These are phyloP conservation scores for Penicillium sp. DNA, from an alignment of 2,329 filamentous ascomycete species.

Conservation along the genomic window DNA sequence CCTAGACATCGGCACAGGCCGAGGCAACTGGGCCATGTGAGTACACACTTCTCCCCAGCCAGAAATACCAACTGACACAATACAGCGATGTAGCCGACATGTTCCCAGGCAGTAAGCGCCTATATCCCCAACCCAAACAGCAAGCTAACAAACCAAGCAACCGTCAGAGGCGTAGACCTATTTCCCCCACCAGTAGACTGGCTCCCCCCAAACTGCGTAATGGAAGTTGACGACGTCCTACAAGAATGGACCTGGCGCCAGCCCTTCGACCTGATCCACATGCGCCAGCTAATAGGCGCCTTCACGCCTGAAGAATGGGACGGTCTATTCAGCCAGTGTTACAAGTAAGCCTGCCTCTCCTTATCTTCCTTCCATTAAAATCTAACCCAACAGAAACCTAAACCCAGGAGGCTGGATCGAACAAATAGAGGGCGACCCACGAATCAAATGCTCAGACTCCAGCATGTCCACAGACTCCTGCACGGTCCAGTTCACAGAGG, in stretches of 20 bases:
- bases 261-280: slow-evolving; percentile 20
- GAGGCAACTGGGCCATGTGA: slow-evolving; percentile 9
- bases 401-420: slow-evolving; percentile 5
- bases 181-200: slow-evolving; percentile 14
- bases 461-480: neutral
- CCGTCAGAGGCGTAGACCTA: slow-evolving; percentile 19
- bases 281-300: slow-evolving; percentile 8
- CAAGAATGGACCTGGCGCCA: slow-evolving; percentile 14
- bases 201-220: slow-evolving; percentile 22
- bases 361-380: neutral
- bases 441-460: neutral
- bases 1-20: slow-evolving; percentile 8
- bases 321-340: neutral
- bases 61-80: neutral
- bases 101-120: neutral
- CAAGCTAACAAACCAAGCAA: neutral
- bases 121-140: neutral
- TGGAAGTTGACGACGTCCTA: slow-evolving; percentile 23
- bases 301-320: slow-evolving; percentile 6
- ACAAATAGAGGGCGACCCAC: slow-evolving; percentile 1
- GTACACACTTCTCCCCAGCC: neutral
- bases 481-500: neutral
- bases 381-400: neutral
- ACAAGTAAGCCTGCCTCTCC: neutral
- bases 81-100: slow-evolving; percentile 4